A percentile compares a stretch with the other conserved stretches of the same genome.
Evolutionary conservation across 2,329 filamentous ascomycete species (phyloP).

Genomic region (Grosmannia huntii): DNA sequence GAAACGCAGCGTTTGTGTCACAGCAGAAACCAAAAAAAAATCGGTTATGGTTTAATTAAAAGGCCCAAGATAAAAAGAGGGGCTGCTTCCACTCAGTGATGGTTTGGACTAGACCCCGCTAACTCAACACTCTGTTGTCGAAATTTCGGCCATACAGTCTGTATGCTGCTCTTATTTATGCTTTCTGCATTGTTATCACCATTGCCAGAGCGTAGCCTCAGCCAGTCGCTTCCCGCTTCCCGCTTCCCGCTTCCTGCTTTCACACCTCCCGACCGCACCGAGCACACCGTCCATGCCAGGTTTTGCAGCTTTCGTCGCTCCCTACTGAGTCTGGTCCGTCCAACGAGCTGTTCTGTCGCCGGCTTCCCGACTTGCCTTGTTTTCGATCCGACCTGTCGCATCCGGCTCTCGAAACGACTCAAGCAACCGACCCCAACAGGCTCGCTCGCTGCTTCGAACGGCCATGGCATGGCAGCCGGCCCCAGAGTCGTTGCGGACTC

Average conservation of each 20-base stretch:
- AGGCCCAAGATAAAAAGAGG: background rate
- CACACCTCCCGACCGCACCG: background rate
- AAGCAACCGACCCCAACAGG: background rate
- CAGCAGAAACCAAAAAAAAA: background rate
- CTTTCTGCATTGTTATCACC: background rate
- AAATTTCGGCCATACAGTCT: background rate
- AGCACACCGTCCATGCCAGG: background rate
- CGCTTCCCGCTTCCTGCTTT: background rate
- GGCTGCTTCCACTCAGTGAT: background rate
- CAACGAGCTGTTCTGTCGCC: background rate
- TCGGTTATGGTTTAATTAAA: too few relatives aligned
- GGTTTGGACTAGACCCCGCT: background rate
- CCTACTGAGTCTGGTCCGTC: background rate
- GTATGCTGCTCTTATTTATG: background rate
- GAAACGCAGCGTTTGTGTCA: too few relatives aligned
- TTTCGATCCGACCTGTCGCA: background rate
- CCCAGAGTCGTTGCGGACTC: conserved; percentile 75
- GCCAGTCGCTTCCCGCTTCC: background rate
- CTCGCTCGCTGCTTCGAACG: background rate
- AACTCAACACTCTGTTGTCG: background rate
- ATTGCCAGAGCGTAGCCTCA: background rate
- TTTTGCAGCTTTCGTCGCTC: background rate
- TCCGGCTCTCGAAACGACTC: background rate
- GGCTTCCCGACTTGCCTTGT: background rate
- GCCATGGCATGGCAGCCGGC: conserved; percentile 87